Base-by-base conservation (phyloP, 805 yeast genomes). In the Lipomyces anomalus region DNA sequence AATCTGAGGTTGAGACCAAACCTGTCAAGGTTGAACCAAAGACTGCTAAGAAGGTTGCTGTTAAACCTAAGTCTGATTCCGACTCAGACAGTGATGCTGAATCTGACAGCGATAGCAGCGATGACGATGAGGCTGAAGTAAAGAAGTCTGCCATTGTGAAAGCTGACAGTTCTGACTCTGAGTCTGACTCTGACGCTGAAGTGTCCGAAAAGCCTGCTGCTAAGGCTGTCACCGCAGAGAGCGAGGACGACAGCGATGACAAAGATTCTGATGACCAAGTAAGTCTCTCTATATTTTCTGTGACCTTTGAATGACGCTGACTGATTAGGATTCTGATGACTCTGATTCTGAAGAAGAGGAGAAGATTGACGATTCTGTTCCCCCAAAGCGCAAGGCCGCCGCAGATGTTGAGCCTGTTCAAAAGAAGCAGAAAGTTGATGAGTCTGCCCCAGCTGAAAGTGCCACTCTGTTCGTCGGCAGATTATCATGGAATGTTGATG, bases 401-500 rank as follows among this genome's bases (percentile, higher is more conserved):
- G 74, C 67, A 50, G 67, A 65, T 36, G 65, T 69, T 48, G 70
- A 70, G 50, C 62, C 72, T 33, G 67, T 69, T 43, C 56, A 70
- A 48, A 83, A 82, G 73, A 79, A 77, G 66, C 69, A 70, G 55
- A 76, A 74, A 71, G 56, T 60, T 38, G 63, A 61, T 46, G 53
- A 51, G 24, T 61, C 67, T 42, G 68, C 64, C 53, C 47, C 61
- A 30, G 67, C 64, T 43, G 95, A 82, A 69, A 82, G 88, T 59
- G 84, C 90, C 49, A 90, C 97, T 50, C 68, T 92, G 56, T 92
- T 92, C 62, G 97, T 89, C 56, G 98, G 98, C 62, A 82, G 97
- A 73, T 78, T 92, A 62, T 88, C 97, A 18, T 92, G 97, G 97
- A 84, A 80, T 68, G 78, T 92, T 62, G 98, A 92, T 63, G 97